A percentile compares a stretch with the other conserved stretches of the same genome.
phyloP scores from a whole-genome alignment of 1,284 basidiomycete genomes.

The Uromyces viciae-fabae region DNA sequence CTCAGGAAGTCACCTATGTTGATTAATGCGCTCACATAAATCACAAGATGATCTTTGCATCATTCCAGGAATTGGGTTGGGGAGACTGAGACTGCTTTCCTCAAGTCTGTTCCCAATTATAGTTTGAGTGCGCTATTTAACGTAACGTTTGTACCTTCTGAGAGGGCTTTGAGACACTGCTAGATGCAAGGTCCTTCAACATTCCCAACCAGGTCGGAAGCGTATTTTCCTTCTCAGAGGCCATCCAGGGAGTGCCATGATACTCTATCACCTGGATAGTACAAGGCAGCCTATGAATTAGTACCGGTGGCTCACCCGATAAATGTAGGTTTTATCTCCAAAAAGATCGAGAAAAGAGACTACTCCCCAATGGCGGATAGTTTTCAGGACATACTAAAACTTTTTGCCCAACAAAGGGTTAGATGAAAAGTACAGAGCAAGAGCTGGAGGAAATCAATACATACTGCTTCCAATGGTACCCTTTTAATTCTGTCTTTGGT shows the following conservation, averaged over 20 bases:
- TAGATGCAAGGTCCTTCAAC: neutral
- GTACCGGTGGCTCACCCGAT: conserved; percentile 49
- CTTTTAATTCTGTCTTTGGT: conserved; percentile 45
- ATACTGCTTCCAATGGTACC: conserved; percentile 35
- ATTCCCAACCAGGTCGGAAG: conserved; percentile 30
- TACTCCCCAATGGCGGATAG: conserved; percentile 52
- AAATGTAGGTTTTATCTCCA: conserved; percentile 52
- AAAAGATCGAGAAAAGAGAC: conserved; percentile 53
- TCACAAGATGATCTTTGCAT: conserved; percentile 52
- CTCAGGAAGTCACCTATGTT: conserved; percentile 51
- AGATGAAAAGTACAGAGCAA: no score
- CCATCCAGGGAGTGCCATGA: conserved; percentile 52
- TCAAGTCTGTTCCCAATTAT: neutral
- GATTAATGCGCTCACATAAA: conserved; percentile 54
- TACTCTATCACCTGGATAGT: conserved; percentile 54
- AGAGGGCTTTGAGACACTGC: neutral
- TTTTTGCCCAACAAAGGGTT: neutral
- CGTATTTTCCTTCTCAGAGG: conserved; percentile 33
- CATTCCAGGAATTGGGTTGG: conserved; percentile 46
- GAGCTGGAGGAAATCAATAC: neutral
- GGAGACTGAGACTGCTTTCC: conserved; percentile 17
- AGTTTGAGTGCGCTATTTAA: neutral
- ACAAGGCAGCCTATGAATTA: neutral
- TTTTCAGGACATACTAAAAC: conserved; percentile 51
- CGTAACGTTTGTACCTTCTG: neutral